Percentiles rank a stretch among this genome's conserved stretches.
These are phyloP conservation scores for Fibroporia radiculosa DNA, from an alignment of 768 basidiomycete species.

Conservation along the genomic window DNA sequence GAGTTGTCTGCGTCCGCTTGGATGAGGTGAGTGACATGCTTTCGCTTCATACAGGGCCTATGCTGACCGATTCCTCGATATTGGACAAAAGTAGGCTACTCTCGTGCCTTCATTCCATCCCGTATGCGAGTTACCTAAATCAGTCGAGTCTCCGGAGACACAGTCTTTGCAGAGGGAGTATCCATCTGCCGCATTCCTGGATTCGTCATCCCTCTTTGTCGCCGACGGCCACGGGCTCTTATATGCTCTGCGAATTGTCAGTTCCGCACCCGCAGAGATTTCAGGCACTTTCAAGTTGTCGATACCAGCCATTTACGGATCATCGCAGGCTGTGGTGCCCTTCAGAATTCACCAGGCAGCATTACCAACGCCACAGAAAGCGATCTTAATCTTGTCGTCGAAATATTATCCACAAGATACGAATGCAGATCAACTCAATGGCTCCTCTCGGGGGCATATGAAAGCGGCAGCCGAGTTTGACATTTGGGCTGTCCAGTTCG, in stretches of 20 bases:
- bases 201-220: slow-evolving; percentile 41
- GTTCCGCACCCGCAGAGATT: slow-evolving; percentile 32
- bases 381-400: slow-evolving; percentile 52
- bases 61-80: slow-evolving; percentile 1
- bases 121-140: slow-evolving; percentile 53
- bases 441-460: slow-evolving; percentile 11
- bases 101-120: slow-evolving; percentile 44
- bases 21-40: slow-evolving; percentile 41
- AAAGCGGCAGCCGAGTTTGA: slow-evolving; percentile 45
- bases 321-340: slow-evolving; percentile 25
- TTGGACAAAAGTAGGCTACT: slow-evolving; percentile 37
- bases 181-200: slow-evolving; percentile 58
- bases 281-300: slow-evolving; percentile 46
- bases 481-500: slow-evolving; percentile 52
- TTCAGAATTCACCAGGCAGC: slow-evolving; percentile 40
- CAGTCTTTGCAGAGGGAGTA: slow-evolving; percentile 55
- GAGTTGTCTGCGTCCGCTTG: slow-evolving; percentile 52
- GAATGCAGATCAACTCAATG: neutral
- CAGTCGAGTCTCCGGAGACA: slow-evolving; percentile 35
- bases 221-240: slow-evolving; percentile 67
- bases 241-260: slow-evolving; percentile 46
- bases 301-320: slow-evolving; percentile 13
- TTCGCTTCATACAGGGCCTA: slow-evolving; percentile 3
- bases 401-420: slow-evolving; percentile 28
- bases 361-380: slow-evolving; percentile 28